A percentile compares a stretch with the other conserved stretches of the same genome.
phyloP scores from a whole-genome alignment of 2,329 filamentous ascomycete genomes.

The Aspergillus sp. region DNA sequence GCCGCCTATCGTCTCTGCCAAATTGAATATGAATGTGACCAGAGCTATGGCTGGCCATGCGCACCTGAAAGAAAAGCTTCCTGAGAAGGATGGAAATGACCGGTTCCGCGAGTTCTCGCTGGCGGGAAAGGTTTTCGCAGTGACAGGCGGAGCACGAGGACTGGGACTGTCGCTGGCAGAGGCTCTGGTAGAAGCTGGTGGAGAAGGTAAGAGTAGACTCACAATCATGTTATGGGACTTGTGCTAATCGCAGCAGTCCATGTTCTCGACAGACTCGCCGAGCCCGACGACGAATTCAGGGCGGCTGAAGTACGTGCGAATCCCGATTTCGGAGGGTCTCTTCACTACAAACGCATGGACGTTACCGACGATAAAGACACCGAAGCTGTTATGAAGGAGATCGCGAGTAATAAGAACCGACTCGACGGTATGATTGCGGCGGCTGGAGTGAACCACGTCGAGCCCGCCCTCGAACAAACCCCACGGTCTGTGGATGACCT shows the following conservation, averaged over 20 bases:
- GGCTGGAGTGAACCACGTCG: conserved; percentile 45
- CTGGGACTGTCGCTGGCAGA: conserved; percentile 47
- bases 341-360: conserved; percentile 50
- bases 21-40: too few relatives aligned
- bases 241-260: conserved; percentile 37
- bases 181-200: conserved; percentile 49
- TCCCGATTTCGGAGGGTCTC: conserved; percentile 36
- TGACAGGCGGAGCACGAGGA: conserved; percentile 47
- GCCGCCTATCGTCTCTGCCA: too few relatives aligned
- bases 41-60: neutral
- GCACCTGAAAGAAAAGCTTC: conserved; percentile 2
- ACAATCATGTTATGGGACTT: neutral
- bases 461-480: conserved; percentile 41
- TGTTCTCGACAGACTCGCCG: conserved; percentile 46
- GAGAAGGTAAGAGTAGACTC: conserved; percentile 35
- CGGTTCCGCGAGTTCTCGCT: conserved; percentile 45
- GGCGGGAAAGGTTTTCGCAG: conserved; percentile 40
- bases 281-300: conserved; percentile 45
- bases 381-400: conserved; percentile 33
- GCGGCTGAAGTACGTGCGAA: conserved; percentile 38
- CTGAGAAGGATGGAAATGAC: neutral
- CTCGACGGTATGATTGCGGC: conserved; percentile 45
- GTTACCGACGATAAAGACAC: conserved; percentile 42
- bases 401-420: conserved; percentile 34
- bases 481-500: conserved; percentile 43